These are phyloP conservation scores for Paraphoma sp. DNA, from an alignment of 2,329 filamentous ascomycete genomes.

Conservation along the genomic window DNA sequence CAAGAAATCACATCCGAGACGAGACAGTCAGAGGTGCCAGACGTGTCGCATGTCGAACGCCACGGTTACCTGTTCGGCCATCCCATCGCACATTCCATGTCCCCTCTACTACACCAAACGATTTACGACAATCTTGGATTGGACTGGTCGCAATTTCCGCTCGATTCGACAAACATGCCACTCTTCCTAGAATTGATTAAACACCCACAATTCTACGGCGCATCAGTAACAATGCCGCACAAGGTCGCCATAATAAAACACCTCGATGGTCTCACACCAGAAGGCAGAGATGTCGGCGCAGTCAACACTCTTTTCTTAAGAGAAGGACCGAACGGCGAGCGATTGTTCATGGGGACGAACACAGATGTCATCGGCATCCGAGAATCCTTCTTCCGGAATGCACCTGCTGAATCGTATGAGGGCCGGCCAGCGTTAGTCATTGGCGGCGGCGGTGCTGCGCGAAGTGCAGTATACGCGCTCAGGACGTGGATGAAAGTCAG, in stretches of 20 bases:
- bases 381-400: constrained; percentile 67
- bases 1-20: constrained; percentile 22
- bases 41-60: constrained; percentile 42
- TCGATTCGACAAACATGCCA: constrained; percentile 54
- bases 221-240: constrained; percentile 83
- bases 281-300: constrained; percentile 75
- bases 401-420: constrained; percentile 58
- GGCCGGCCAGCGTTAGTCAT: constrained; percentile 73
- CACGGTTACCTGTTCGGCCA: constrained; percentile 65
- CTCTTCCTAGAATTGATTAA: constrained; percentile 58
- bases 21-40: constrained; percentile 18
- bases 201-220: constrained; percentile 68
- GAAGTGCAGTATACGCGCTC: constrained; percentile 78
- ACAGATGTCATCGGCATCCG: constrained; percentile 82
- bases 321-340: constrained; percentile 54
- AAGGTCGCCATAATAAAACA: constrained; percentile 78
- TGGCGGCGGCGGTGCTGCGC: constrained; percentile 79
- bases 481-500: constrained; percentile 72
- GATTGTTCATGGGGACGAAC: constrained; percentile 74
- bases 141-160: constrained; percentile 60
- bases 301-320: constrained; percentile 80
- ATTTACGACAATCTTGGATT: constrained; percentile 59
- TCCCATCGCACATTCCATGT: constrained; percentile 64
- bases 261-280: constrained; percentile 75
- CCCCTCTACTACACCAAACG: constrained; percentile 61